Conservation (phyloP, 805 yeast genomes). For the Torulaspora indica region DNA sequence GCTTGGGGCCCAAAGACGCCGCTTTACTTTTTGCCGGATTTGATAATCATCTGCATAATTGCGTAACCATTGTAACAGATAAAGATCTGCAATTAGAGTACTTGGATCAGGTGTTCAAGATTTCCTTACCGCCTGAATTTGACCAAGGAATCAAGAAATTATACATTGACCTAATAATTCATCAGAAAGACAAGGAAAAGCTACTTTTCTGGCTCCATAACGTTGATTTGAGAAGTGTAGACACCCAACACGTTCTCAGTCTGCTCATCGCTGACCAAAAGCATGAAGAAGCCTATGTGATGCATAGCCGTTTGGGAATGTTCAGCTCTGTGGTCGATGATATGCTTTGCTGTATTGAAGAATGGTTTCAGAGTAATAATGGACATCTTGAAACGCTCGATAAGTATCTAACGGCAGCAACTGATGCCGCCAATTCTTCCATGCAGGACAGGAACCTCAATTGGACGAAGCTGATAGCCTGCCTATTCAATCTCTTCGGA, state of each 20-base stretch:
- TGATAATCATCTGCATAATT: conserved; percentile 23
- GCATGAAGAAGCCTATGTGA: conserved; percentile 20
- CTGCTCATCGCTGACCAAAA: conserved; percentile 13
- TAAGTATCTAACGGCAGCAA: conserved; percentile 14
- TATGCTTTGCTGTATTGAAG: conserved; percentile 16
- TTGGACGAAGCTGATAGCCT: conserved; percentile 28
- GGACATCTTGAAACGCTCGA: conserved; percentile 1
- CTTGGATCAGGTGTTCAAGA: conserved; percentile 15
- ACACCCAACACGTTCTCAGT: conserved; percentile 12
- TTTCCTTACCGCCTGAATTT: not conserved
- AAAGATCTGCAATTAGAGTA: conserved; percentile 16
- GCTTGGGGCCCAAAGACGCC: conserved; percentile 7
- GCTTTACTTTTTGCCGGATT: conserved; percentile 15
- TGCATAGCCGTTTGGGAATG: conserved; percentile 18
- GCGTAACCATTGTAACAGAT: conserved; percentile 7
- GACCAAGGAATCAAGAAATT: conserved; percentile 11
- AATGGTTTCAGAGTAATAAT: conserved; percentile 14
- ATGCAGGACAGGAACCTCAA: conserved; percentile 11
- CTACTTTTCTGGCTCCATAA: conserved; percentile 19
- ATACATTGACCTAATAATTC: conserved; percentile 22
- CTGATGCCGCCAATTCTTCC: conserved; percentile 13
- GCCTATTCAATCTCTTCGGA: conserved; percentile 20
- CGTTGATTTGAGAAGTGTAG: conserved; percentile 15
- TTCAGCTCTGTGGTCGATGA: conserved; percentile 19
- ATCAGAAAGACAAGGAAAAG: conserved; percentile 6